Evolutionary conservation across 129 eudicot species (phyloP).

Genomic region (Rutidosis leptorrhynchoides): DNA sequence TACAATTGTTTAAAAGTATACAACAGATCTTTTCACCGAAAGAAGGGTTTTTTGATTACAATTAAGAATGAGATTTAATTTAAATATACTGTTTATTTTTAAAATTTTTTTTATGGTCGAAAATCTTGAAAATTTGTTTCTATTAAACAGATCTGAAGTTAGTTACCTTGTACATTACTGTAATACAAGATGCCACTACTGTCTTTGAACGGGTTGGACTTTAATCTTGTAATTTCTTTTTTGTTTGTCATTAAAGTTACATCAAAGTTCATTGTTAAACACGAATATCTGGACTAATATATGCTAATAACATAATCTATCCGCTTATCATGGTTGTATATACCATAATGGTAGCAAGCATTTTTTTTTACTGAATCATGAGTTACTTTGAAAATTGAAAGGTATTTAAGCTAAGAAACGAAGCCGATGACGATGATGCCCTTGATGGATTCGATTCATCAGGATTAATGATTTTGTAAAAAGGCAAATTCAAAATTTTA

Average conservation of each 20-base stretch:
- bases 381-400: slow-evolving; percentile 69
- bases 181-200: slow-evolving; percentile 55
- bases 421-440: slow-evolving; percentile 60
- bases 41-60: too few species aligned
- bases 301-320: slow-evolving; percentile 36
- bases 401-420: slow-evolving; percentile 47
- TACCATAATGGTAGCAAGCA: slow-evolving; percentile 63
- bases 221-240: background rate
- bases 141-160: too few species aligned
- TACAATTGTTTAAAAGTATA: too few species aligned
- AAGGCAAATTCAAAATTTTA: slow-evolving; percentile 46
- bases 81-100: too few species aligned
- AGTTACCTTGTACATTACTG: too few species aligned
- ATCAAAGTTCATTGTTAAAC: background rate
- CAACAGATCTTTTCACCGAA: too few species aligned
- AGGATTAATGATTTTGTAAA: slow-evolving; percentile 57
- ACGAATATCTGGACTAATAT: slow-evolving; percentile 9
- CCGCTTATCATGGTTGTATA: slow-evolving; percentile 81
- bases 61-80: too few species aligned
- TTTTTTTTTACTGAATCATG: slow-evolving; percentile 52
- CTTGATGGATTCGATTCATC: slow-evolving; percentile 68
- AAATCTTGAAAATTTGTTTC: too few species aligned
- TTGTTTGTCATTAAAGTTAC: background rate
- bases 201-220: slow-evolving; percentile 71
- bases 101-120: too few species aligned